Percentiles rank a stretch among this genome's conserved stretches.
These are phyloP conservation scores for Heliamphora exappendiculata DNA, from an alignment of 148 eudicot species.

Conservation along the genomic window DNA sequence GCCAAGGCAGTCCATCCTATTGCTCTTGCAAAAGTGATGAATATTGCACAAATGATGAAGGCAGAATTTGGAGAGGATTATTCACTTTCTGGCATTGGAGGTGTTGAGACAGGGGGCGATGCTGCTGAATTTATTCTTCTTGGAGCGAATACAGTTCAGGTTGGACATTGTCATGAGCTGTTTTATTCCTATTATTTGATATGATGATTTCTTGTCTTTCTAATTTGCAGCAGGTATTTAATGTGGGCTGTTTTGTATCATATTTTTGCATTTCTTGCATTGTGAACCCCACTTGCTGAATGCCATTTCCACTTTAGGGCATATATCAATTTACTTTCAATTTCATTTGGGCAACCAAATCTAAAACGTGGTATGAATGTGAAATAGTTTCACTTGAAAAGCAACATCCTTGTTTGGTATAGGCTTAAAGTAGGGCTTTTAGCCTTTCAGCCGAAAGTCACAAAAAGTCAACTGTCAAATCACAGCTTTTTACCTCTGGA, in stretches of 20 bases:
- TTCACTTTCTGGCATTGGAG: slow-evolving; percentile 96
- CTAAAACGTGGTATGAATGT: background rate
- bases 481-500: too few relatives aligned
- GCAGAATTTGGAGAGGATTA: slow-evolving; percentile 62
- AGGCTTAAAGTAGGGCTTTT: background rate
- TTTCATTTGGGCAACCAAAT: background rate
- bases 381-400: background rate
- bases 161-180: slow-evolving; percentile 15
- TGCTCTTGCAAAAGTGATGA: slow-evolving; percentile 99
- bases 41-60: slow-evolving; percentile 93
- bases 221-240: background rate
- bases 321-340: background rate
- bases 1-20: slow-evolving; percentile 95
- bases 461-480: background rate
- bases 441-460: background rate
- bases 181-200: background rate
- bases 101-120: slow-evolving; percentile 91
- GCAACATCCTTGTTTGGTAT: background rate
- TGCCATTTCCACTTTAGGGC: background rate
- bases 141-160: slow-evolving; percentile 97
- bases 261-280: background rate
- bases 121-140: slow-evolving; percentile 99
- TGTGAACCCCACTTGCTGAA: background rate
- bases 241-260: background rate
- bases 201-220: background rate